Evolutionary conservation across 805 yeast species (phyloP), one percentile per base, ranked within the genome.

Genomic region (Candida ipomoeae): DNA sequence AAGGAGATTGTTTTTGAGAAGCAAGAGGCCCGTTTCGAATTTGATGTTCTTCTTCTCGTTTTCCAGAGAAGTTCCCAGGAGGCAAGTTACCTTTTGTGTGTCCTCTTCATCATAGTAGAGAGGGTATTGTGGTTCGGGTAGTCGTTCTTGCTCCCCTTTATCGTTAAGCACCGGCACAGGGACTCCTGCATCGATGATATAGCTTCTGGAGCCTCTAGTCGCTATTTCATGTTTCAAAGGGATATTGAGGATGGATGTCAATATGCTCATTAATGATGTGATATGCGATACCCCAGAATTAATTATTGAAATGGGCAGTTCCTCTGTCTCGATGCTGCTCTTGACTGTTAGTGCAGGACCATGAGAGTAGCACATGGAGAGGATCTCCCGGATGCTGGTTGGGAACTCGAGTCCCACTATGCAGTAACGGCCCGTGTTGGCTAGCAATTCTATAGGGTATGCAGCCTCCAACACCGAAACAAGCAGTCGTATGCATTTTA

Each of bases 331-430:
- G 36, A 14, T 44, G 42, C 41, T 50, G 47, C 15, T 50, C 49
- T 17, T 50, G 32, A 46, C 55, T 48, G 26, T 47, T 46, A 45
- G 48, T 50, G 10, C 46, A 44, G 33, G 33, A 13, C 40, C 23
- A 34, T 17, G 18, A 5, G 32, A 23, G 55, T 70, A 69, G 48
- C 75, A 64, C 14, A 58, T 54, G 18, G 60, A 56, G 8, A 70
- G 57, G 13, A 73, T 45, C 31, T 69, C 70, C 29, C 59, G 59
- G 20, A 64, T 63, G 37, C 60, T 61, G 3, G 64, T 47, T 1
- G 77, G 77, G 46, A 73, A 69, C 44, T 68, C 71, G 6, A 70
- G 53, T 0, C 70, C 74, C 51, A 63, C 45, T 3, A 73, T 69
- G 29, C 58, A 56, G 47, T 68, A 65, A 8, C 56, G 59, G n/a